Percentiles rank a stretch among this genome's conserved stretches.
These are phyloP conservation scores for Bipolaris cookei DNA, from an alignment of 2,329 filamentous ascomycete genomes.

Conservation along the genomic window DNA sequence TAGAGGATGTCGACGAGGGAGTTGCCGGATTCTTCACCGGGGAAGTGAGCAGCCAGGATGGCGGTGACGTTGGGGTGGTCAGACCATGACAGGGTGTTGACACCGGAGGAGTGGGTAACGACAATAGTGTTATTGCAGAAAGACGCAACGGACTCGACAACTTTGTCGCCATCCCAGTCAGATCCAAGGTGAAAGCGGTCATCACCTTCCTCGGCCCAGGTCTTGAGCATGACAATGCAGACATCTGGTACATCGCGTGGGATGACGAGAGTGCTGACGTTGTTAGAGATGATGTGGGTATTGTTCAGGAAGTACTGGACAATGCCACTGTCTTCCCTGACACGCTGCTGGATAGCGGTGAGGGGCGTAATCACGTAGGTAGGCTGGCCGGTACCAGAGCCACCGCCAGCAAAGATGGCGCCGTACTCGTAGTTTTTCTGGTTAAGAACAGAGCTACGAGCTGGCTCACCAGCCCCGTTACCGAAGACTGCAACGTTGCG, in stretches of 20 bases:
- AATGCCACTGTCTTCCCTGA: constrained; percentile 39
- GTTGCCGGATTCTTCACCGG: constrained; percentile 52
- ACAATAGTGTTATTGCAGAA: constrained; percentile 61
- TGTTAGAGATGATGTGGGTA: constrained; percentile 44
- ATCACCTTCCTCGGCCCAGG: constrained; percentile 54
- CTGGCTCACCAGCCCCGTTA: constrained; percentile 55
- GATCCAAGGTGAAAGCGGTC: constrained; percentile 51
- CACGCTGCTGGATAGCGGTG: constrained; percentile 49
- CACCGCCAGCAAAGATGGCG: constrained; percentile 54
- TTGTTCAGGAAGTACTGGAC: constrained; percentile 57
- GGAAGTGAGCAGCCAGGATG: constrained; percentile 52
- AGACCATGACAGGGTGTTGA: constrained; percentile 52
- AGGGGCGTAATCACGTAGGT: constrained; percentile 52
- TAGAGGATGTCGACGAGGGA: constrained; percentile 63
- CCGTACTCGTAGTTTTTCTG: constrained; percentile 45
- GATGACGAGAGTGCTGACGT: constrained; percentile 34
- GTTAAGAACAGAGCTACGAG: constrained; percentile 53
- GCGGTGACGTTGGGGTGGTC: constrained; percentile 53
- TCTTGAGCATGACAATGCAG: constrained; percentile 66
- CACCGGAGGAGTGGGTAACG: constrained; percentile 53
- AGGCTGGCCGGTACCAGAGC: constrained; percentile 52
- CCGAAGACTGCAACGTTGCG: constrained; percentile 58
- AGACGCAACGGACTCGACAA: constrained; percentile 56
- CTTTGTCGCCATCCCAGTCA: constrained; percentile 51
- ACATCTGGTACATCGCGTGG: constrained; percentile 53